phyloP scores from a whole-genome alignment of 202 grass and related monocot genomes.

The Bolboschoenoplectus hybrid region DNA sequence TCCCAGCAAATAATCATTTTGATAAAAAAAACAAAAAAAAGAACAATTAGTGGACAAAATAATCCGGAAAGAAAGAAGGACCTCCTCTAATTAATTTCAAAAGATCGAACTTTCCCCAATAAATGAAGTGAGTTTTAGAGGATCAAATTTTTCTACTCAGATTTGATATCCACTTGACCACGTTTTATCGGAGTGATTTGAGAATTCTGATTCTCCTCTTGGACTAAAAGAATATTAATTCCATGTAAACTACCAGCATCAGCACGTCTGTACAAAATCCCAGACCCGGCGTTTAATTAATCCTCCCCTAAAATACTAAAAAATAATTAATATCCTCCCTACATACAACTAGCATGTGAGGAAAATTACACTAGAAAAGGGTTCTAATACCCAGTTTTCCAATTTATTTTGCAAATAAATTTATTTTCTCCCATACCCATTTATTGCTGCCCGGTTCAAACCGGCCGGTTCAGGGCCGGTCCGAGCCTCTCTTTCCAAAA shows the following conservation, averaged over 20 bases:
- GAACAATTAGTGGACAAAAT: not conserved
- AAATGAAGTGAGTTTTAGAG: not conserved
- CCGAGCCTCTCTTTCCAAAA: slow-evolving; percentile 60
- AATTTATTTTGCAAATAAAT: not conserved
- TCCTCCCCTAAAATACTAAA: not conserved
- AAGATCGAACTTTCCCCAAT: not conserved
- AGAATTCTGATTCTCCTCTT: not conserved
- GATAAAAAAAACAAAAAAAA: not conserved
- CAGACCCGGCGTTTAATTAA: not conserved
- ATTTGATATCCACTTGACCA: not conserved
- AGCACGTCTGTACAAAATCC: not conserved
- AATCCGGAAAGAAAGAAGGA: not conserved
- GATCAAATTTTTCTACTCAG: not conserved
- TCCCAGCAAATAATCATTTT: slow-evolving; percentile 14
- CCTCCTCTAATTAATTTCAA: not conserved
- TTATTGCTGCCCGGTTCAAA: slow-evolving; percentile 33
- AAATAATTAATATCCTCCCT: not conserved
- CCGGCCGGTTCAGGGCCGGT: slow-evolving; percentile 50
- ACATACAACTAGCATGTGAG: not conserved
- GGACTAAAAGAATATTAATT: not conserved
- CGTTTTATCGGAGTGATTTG: too few relatives aligned
- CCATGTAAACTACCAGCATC: not conserved
- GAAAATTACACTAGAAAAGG: not conserved
- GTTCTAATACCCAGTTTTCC: not conserved
- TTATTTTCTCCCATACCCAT: not conserved